A percentile compares a stretch with the other conserved stretches of the same genome.
phyloP scores from a whole-genome alignment of 2,329 filamentous ascomycete genomes.

The Pseudovirgaria hyperparasitica region DNA sequence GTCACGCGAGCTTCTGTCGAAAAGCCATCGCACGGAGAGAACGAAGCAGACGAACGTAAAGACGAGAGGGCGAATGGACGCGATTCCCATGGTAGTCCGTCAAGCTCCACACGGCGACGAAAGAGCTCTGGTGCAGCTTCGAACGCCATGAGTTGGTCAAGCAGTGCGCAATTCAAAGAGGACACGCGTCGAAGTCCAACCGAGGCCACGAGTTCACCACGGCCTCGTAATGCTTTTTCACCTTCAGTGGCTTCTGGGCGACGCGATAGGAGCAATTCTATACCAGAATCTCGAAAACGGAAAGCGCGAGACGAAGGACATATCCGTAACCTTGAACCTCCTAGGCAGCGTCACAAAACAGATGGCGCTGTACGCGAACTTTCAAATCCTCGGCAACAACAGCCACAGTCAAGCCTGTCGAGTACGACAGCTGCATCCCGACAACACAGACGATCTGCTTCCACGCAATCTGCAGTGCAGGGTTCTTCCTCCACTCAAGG shows the following conservation, averaged over 20 bases:
- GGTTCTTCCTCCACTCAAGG: constrained; percentile 13
- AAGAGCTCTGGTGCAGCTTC: no score
- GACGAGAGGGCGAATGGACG: no score
- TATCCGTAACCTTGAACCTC: constrained; percentile 22
- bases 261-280: constrained; percentile 24
- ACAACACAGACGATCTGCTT: constrained; percentile 25
- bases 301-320: constrained; percentile 25
- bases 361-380: constrained; percentile 15
- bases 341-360: constrained; percentile 25
- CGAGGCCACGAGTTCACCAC: no score
- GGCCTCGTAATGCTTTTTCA: no score
- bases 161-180: no score
- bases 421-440: constrained; percentile 19
- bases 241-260: constrained; percentile 7
- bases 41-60: no score
- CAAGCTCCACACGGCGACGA: no score
- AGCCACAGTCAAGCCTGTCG: constrained; percentile 22
- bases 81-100: no score
- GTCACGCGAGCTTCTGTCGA: no score
- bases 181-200: no score
- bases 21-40: no score
- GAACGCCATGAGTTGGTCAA: no score
- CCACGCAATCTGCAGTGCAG: constrained; percentile 21
- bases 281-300: constrained; percentile 26
- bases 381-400: constrained; percentile 12